These are phyloP conservation scores for Chaetomium olivaceum DNA, from an alignment of 2,329 filamentous ascomycete genomes.

Conservation along the genomic window DNA sequence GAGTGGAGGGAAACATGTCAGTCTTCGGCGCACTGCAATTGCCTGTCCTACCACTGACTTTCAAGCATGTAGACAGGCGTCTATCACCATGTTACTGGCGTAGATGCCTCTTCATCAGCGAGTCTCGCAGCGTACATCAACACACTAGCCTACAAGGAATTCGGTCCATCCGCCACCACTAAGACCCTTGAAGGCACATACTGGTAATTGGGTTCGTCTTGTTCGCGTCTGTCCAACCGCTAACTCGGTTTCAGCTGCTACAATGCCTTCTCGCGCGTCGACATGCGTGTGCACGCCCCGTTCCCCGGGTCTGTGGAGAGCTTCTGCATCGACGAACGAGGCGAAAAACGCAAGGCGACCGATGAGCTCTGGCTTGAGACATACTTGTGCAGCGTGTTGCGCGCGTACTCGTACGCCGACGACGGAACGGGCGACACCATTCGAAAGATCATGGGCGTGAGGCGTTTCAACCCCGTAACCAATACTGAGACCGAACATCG, in stretches of 20 bases:
- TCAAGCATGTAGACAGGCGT: constrained; percentile 67
- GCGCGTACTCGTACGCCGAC: constrained; percentile 95
- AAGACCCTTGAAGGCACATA: constrained; percentile 95
- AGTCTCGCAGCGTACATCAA: constrained; percentile 98
- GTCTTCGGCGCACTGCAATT: constrained; percentile 11
- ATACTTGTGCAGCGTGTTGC: constrained; percentile 89
- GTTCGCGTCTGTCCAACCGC: too few relatives aligned
- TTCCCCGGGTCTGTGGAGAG: constrained; percentile 96
- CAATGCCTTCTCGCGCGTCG: constrained; percentile 96
- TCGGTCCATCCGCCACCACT: constrained; percentile 70
- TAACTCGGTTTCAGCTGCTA: constrained; percentile 64
- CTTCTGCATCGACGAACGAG: constrained; percentile 95
- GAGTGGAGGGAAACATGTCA: constrained; percentile 58
- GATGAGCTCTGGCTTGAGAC: constrained; percentile 97
- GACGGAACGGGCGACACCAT: constrained; percentile 93
- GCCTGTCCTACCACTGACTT: not conserved
- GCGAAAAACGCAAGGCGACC: constrained; percentile 88
- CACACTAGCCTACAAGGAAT: constrained; percentile 87
- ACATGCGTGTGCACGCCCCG: constrained; percentile 98
- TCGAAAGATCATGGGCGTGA: constrained; percentile 94
- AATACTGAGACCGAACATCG: constrained; percentile 98
- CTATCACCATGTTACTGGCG: constrained; percentile 96
- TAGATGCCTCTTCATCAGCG: constrained; percentile 95
- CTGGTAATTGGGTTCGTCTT: constrained; percentile 58
- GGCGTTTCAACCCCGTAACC: constrained; percentile 95